Evolutionary conservation across 2,329 filamentous ascomycete genomes (phyloP), one percentile per base, ranked within the genome.

Genomic region (Fusarium solani-melongenae): DNA sequence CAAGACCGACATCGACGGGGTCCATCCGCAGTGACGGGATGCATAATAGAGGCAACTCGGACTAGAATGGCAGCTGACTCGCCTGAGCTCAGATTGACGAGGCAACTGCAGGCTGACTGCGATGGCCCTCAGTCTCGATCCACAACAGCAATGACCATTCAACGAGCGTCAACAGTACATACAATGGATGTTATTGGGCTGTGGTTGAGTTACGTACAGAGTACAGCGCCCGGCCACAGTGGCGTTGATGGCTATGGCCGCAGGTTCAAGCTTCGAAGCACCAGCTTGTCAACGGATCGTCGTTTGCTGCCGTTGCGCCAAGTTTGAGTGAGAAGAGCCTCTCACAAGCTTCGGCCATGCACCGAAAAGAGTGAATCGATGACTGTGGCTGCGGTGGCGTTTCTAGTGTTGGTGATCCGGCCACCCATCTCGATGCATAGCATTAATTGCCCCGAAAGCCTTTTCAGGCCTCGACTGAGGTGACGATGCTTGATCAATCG

Each of bases 271-370:
- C 17, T 41, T 24, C 15, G 22, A 58, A 29, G 55, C 34, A 36
- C 2, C 53, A 36, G 24, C 24, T 41, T 39, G 56, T 44, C n/a
- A 59, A 39, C 36, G 33, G 36, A 44, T 41, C 56, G 56, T 38
- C 49, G 49, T 53, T 14, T 31, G 49, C 11, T 53, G 17, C 27
- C 49, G 49, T 53, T 53, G 34, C 55, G 12, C 27, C 11, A 53
- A 33, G 49, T 53, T 53, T 53, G 29, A 9, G 27, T 46, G 62
- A 31, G n/a, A 55, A 41, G 51, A 58, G 39, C 34, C 34, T 51
- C 38, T 46, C 55, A 67, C 70, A 60, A 34, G 59, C 38, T 41
- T 68, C 44, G 67, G 71, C 20, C 55, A 22, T 58, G 55, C 46
- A 44, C 71, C 71, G 63, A 74, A 46, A 27, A 31, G 51, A 15